Evolutionary conservation across 1,284 basidiomycete genomes (phyloP).

Genomic region (Paramarasmius palmivorus): DNA sequence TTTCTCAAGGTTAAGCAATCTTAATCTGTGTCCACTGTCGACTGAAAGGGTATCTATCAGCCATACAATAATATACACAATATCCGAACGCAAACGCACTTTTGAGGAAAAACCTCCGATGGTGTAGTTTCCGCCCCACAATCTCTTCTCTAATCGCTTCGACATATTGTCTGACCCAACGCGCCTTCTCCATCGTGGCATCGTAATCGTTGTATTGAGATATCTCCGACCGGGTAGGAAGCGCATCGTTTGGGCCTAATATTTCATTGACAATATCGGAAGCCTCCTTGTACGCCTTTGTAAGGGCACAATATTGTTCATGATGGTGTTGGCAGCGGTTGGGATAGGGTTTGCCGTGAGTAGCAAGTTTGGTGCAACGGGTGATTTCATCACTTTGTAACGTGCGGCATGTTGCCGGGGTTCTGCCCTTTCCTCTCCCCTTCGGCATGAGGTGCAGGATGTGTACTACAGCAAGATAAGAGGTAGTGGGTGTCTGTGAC

Average conservation of each 20-base stretch:
- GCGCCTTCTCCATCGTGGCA: constrained; percentile 21
- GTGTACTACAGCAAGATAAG: too few relatives aligned
- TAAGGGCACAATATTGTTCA: constrained; percentile 26
- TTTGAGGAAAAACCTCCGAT: constrained; percentile 28
- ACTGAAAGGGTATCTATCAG: constrained; percentile 15
- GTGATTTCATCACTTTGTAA: constrained; percentile 28
- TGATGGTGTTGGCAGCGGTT: constrained; percentile 28
- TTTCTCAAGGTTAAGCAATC: constrained; percentile 26
- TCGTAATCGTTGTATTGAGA: constrained; percentile 18
- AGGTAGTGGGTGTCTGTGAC: too few relatives aligned
- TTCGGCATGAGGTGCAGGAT: too few relatives aligned
- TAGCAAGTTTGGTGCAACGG: constrained; percentile 22
- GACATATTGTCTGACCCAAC: constrained; percentile 25
- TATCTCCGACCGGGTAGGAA: constrained; percentile 24
- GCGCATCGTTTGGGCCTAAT: constrained; percentile 5
- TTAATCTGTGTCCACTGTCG: constrained; percentile 28
- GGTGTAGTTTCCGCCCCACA: constrained; percentile 26
- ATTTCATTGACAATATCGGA: constrained; percentile 26
- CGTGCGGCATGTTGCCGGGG: background rate
- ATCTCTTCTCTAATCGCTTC: constrained; percentile 30
- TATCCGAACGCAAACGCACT: constrained; percentile 15
- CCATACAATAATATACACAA: background rate
- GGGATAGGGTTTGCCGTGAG: constrained; percentile 19
- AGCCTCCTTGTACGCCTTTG: constrained; percentile 30
- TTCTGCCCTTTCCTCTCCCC: too few relatives aligned